Percentiles rank a stretch among this genome's conserved stretches.
Evolutionary conservation across 441 rosid species (phyloP).

Genomic region (Francoa sonchifolia): DNA sequence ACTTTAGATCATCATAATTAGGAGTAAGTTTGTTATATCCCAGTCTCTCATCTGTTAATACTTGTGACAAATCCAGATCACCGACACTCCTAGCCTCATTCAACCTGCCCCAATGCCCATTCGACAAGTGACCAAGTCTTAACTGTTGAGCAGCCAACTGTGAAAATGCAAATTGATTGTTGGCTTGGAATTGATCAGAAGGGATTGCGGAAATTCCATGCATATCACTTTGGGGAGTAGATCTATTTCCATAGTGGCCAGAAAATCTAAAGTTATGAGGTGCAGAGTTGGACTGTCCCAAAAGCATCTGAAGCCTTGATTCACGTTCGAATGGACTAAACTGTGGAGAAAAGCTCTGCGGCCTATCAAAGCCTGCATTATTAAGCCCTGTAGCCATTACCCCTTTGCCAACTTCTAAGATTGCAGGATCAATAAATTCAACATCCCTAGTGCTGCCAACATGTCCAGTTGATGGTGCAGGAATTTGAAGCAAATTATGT

Average conservation of each 20-base stretch:
- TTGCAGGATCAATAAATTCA: conserved; percentile 90
- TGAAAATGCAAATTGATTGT: conserved; percentile 30
- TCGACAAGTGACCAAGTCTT: conserved; percentile 46
- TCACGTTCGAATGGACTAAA: conserved; percentile 49
- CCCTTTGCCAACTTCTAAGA: conserved; percentile 93
- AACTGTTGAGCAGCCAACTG: conserved; percentile 49
- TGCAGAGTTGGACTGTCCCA: conserved; percentile 50
- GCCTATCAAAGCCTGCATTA: conserved; percentile 37
- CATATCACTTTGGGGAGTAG: conserved; percentile 43
- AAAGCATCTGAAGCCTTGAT: conserved; percentile 50
- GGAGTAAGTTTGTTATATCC: conserved; percentile 43
- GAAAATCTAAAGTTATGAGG: conserved; percentile 49
- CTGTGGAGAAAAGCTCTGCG: conserved; percentile 40
- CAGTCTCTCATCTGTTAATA: conserved; percentile 62
- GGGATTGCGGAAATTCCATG: conserved; percentile 55
- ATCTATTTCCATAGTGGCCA: conserved; percentile 36
- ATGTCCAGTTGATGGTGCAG: conserved; percentile 28
- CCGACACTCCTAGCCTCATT: conserved; percentile 58
- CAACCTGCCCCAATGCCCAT: conserved; percentile 80
- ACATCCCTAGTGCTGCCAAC: conserved; percentile 36
- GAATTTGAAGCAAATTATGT: conserved; percentile 31
- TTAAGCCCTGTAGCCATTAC: conserved; percentile 46
- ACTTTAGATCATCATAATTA: conserved; percentile 72
- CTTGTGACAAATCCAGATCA: conserved; percentile 45
- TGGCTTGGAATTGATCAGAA: conserved; percentile 51